Base-by-base conservation (phyloP, 345 rosid species). In the Lumnitzera littorea region DNA sequence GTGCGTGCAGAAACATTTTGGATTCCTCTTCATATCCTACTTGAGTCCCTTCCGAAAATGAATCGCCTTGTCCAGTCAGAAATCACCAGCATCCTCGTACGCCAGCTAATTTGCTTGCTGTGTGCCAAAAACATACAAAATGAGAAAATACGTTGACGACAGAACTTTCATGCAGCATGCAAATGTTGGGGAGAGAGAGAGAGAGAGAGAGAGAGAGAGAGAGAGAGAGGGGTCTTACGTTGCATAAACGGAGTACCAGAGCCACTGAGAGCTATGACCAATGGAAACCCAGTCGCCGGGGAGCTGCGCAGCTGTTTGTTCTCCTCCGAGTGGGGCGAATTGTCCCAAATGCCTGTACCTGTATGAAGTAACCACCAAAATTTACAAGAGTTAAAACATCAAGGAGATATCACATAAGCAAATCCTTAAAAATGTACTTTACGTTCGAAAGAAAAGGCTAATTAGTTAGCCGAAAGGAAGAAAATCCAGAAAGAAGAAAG, bases 91-190 rank as follows among this genome's bases (percentile, higher is more conserved):
- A 84, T 87, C 78, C 96, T 88, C 29, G 99, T 91, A 57, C 96
- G 97, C 97, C 97, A 83, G 70, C 97, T 91, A 51, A 94, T 95
- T 67, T 74, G 97, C 79, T 95, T 95, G 86, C 97, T 94, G 92
- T 58, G 54, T 20, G 5, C 55, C 41, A 1, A 52, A 25, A 11
- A 50, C 11, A 50, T 4, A 48, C 12, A 51, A 46, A 9, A 56
- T 16, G 58, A 36, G 61, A 43, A 12, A 27, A 17, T 5, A 58
- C 7, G 5, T 36, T 4, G 9, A 36, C 7, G 43, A 36, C 43
- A 36, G 43, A 7, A 36, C 43, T 36, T 36, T 36, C 43, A 36
- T 36, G 43, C 43, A 36, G 43, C 43, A 36, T 36, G 43, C 11
- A 36, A 36, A 27, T 4, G 20, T 57, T 6, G 12, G 8, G 24